Base-by-base conservation (phyloP, 495 filamentous ascomycete species). In the Aspergillus avenaceus region DNA sequence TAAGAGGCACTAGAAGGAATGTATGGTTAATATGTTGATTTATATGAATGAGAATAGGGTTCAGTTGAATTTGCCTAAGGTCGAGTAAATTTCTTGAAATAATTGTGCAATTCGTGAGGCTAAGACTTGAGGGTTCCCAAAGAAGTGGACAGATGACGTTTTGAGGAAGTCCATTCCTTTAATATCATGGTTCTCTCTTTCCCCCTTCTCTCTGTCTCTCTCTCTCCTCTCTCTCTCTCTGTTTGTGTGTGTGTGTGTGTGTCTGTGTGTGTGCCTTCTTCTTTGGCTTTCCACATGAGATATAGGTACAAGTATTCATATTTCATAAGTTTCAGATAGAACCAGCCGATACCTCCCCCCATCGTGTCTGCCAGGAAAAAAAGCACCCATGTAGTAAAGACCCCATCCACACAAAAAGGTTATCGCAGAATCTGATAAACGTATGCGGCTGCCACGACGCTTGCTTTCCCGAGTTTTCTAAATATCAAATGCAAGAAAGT, bases 61-160 rank as follows among this genome's bases (percentile, higher is more conserved):
- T 1, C 36, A 52, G 49, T 4, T 50, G 27, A 69, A 61, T 9
- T 41, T 50, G 25, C 81, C 84, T 1, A 76, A 74, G 58, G 60
- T 67, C 14, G 86, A 88, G 67, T 90, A 88, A 63, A 69, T 88
- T 28, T 61, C 70, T 18, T 63, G 86, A 41, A 88, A 89, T 76
- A 88, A 89, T 60, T 70, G 66, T 47, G 86, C 82, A 5, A 77
- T 88, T 56, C 52, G 60, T 45, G 85, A 90, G 70, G 83, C 81
- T 5, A 50, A 79, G 45, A 58, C 50, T 21, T 58, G 77, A 53
- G 84, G 84, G 11, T 66, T 89, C 53, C 78, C 83, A 21, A 45
- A 55, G 50, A 49, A 54, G 23, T 89, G 83, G 69, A 71, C 85
- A 42, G 66, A 79, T 19, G 66, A 66, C 52, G 77, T 81, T 26